Evolutionary conservation across 1,139 yeast genomes (phyloP), one percentile per base, ranked within the genome.

Genomic region (Geotrichum restrictum): DNA sequence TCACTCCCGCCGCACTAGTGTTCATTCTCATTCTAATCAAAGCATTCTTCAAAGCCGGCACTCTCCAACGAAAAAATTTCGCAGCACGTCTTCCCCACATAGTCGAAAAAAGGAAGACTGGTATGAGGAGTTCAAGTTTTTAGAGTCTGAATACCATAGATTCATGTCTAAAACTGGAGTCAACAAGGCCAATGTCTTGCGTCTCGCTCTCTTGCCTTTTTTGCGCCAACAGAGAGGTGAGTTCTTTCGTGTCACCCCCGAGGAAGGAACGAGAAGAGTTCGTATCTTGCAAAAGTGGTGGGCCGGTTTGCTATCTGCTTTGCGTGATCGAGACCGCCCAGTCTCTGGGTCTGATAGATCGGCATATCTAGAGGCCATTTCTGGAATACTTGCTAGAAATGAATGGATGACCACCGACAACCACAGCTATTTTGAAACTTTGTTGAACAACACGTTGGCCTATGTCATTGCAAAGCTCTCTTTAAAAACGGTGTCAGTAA

Each of bases 301-400:
- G 93, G 63, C 70, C 8, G 74, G 79, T 19, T 67, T 83, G n/a
- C 66, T 85, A 19, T 65, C 67, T 8, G 73, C 77, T 7, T 66
- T 80, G 51, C 65, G 65, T 13, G 66, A 68, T 34, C 57, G 60
- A 24, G 59, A 59, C 55, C 62, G 61, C 61, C 64, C 69, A 49
- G 67, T 79, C 1, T 67, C 79, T 0, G 71, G 74, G 10, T 65
- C 76, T 1, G 95, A 88, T 66, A 71, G 84, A 54, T 78, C 83
- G 48, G 89, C 88, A 11, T 85, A 82, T 64, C 70, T 84, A 53
- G 96, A 88, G 64, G 83, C 88, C 49, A 72, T 88, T 2, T 82
- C 89, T 1, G 73, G 91, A 42, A 74, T 88, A 8, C 64, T 85
- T 45, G 71, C 85, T 3, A 74, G 89, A 21, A 69, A 66, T 11